Evolutionary conservation across 768 basidiomycete genomes (phyloP).

Genomic region (Suillus cothurnatus): DNA sequence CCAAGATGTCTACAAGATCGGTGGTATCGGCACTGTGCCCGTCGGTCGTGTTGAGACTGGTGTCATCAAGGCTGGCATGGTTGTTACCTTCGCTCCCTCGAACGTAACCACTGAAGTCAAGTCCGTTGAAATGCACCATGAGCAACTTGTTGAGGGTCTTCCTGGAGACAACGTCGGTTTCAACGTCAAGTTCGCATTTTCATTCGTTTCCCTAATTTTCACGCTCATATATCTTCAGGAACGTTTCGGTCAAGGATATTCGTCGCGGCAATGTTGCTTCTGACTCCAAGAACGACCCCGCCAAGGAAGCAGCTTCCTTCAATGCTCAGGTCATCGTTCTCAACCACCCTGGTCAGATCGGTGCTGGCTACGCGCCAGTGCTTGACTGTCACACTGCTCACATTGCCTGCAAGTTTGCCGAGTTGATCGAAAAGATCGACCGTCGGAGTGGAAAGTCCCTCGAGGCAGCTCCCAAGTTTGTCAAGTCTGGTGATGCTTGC

Average conservation of each 20-base stretch:
- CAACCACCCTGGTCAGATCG: conserved; percentile 99
- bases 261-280: conserved; percentile 99
- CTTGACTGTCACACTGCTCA: conserved; percentile 99
- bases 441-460: conserved; percentile 95
- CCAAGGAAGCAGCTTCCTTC: conserved; percentile 99
- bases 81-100: conserved; percentile 94
- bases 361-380: conserved; percentile 98
- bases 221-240: conserved; percentile 51
- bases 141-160: conserved; percentile 90
- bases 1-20: conserved; percentile 99
- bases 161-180: conserved; percentile 99
- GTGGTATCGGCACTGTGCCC: conserved; percentile 99
- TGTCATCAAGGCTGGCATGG: conserved; percentile 99
- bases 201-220: neutral
- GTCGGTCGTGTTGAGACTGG: conserved; percentile 99
- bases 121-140: conserved; percentile 99
- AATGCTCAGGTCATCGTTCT: conserved; percentile 99
- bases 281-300: conserved; percentile 99
- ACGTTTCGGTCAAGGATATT: conserved; percentile 99
- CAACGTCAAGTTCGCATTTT: conserved; percentile 83
- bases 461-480: conserved; percentile 89
- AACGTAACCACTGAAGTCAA: conserved; percentile 99
- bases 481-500: conserved; percentile 99
- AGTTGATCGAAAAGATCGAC: conserved; percentile 99
- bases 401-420: conserved; percentile 99